Conservation (phyloP, 768 basidiomycete genomes). For the Kwoniella sp. region DNA sequence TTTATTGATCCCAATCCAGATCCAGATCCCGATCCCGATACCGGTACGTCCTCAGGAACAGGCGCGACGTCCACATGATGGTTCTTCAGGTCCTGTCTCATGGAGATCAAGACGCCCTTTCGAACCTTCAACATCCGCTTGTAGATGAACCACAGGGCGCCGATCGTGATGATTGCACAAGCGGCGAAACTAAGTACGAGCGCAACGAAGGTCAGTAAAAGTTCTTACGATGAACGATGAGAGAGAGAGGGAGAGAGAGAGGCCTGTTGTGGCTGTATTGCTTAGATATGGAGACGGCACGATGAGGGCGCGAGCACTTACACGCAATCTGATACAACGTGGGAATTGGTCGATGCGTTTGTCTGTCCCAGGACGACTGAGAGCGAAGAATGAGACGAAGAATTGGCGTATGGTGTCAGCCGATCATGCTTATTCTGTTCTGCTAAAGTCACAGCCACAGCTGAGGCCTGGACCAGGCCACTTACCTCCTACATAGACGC, state of each 20-base stretch:
- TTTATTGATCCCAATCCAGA: not conserved
- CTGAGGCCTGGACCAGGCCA: not conserved
- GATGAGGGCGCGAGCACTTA: constrained; percentile 15
- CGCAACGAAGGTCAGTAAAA: not conserved
- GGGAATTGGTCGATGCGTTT: constrained; percentile 60
- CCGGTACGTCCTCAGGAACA: constrained; percentile 8
- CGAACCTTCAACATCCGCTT: constrained; percentile 64
- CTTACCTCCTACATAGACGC: constrained; percentile 22
- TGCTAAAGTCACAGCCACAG: no score
- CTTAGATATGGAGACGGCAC: no score
- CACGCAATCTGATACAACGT: constrained; percentile 71
- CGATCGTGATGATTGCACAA: constrained; percentile 71
- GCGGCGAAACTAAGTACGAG: constrained; percentile 59
- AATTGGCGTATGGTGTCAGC: no score
- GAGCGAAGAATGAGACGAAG: constrained; percentile 63
- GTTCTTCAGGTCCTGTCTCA: constrained; percentile 38
- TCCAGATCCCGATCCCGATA: no score
- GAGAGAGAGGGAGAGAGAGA: no score
- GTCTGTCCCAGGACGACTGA: constrained; percentile 50
- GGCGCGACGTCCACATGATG: constrained; percentile 14
- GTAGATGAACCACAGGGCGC: constrained; percentile 66
- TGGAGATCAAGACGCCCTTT: constrained; percentile 48
- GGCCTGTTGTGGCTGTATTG: no score
- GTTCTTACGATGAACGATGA: not conserved
- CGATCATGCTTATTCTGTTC: no score